Conservation (phyloP, 2,329 filamentous ascomycete species). For the Cadophora sp. region DNA sequence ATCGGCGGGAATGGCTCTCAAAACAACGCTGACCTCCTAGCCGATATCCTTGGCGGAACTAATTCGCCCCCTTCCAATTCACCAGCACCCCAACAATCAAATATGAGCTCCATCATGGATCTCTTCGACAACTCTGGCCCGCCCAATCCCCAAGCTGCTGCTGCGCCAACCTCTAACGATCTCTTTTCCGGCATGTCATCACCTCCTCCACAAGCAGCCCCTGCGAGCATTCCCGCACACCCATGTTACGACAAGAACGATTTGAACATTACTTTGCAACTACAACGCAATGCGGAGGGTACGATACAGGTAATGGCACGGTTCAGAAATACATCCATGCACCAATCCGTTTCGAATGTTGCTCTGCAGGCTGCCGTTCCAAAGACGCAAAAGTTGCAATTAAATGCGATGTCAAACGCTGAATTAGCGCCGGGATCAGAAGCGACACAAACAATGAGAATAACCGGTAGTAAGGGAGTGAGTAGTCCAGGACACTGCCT, state of each 20-base stretch:
- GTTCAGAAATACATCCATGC: constrained; percentile 79
- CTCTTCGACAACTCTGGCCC: constrained; percentile 68
- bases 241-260: constrained; percentile 88
- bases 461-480: constrained; percentile 86
- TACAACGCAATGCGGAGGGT: constrained; percentile 82
- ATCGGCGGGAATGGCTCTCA: constrained; percentile 76
- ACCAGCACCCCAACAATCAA: constrained; percentile 61
- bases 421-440: constrained; percentile 80
- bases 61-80: constrained; percentile 55
- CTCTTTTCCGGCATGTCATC: constrained; percentile 57
- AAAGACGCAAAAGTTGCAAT: constrained; percentile 92
- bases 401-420: constrained; percentile 85
- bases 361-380: constrained; percentile 94
- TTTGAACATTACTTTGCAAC: constrained; percentile 78
- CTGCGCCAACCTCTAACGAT: constrained; percentile 53
- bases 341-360: constrained; percentile 72
- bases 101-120: constrained; percentile 84
- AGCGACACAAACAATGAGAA: constrained; percentile 89
- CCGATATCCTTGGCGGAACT: constrained; percentile 87
- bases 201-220: constrained; percentile 54
- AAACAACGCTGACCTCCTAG: constrained; percentile 85
- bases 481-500: constrained; percentile 52
- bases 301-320: constrained; percentile 82
- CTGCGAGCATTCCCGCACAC: constrained; percentile 60
- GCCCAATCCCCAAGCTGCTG: constrained; percentile 53